These are phyloP conservation scores for Coprinellus micaceus DNA, from an alignment of 768 basidiomycete species.

Conservation along the genomic window DNA sequence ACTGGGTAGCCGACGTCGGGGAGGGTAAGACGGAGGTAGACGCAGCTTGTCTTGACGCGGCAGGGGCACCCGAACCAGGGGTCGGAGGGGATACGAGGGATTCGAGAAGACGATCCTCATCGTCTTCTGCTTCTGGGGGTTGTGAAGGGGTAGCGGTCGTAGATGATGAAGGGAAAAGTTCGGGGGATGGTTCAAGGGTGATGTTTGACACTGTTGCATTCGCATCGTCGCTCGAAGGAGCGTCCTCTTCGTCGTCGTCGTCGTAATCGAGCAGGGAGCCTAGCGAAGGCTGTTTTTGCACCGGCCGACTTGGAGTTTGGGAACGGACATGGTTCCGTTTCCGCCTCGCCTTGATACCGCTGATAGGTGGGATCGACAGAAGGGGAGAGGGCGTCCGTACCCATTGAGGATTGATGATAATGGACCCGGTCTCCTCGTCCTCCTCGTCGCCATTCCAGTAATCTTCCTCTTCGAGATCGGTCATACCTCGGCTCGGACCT, in stretches of 20 bases:
- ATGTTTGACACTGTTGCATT: constrained; percentile 1
- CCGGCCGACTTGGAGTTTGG: constrained; percentile 30
- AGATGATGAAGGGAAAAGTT: constrained; percentile 21
- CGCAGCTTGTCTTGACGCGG: neutral
- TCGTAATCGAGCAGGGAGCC: constrained; percentile 72
- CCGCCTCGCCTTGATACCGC: constrained; percentile 57
- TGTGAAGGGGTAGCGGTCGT: constrained; percentile 37
- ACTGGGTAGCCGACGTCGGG: neutral
- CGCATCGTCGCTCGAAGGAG: neutral
- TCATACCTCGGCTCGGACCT: constrained; percentile 39
- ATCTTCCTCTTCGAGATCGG: constrained; percentile 82
- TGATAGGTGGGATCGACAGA: constrained; percentile 26
- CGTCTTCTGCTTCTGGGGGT: constrained; percentile 41
- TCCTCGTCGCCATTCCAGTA: constrained; percentile 93
- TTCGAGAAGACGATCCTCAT: constrained; percentile 60
- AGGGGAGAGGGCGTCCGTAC: constrained; percentile 27
- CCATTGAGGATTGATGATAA: constrained; percentile 11
- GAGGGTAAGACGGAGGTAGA: constrained; percentile 25
- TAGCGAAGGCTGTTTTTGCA: constrained; percentile 50
- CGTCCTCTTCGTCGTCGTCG: constrained; percentile 51
- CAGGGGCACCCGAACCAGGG: constrained; percentile 10
- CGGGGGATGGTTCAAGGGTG: constrained; percentile 12
- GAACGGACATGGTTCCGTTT: constrained; percentile 27
- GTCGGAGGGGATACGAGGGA: constrained; percentile 43
- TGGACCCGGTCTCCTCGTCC: constrained; percentile 42